Percentiles rank a stretch among this genome's conserved stretches.
Evolutionary conservation across 106 monocot genomes (phyloP).

Genomic region (Hemerocallis citrina): DNA sequence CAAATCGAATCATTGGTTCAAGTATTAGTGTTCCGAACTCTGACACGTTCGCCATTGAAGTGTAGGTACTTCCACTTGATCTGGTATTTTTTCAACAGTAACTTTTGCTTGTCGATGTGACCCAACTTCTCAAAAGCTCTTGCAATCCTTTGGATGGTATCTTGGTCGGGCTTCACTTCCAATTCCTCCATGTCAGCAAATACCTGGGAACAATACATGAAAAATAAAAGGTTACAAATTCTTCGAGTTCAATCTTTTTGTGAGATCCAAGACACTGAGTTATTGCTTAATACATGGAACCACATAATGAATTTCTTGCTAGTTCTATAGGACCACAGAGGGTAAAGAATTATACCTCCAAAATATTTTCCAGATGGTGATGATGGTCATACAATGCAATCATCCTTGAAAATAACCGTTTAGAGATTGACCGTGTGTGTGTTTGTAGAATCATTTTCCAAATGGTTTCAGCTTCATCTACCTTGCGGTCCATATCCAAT

Average conservation of each 20-base stretch:
- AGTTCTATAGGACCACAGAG: background rate
- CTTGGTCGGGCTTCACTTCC: slow-evolving; percentile 76
- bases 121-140: slow-evolving; percentile 57
- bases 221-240: background rate
- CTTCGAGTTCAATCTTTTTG: too few species aligned
- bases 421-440: slow-evolving; percentile 73
- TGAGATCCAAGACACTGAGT: too few species aligned
- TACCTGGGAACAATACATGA: slow-evolving; percentile 33
- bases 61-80: slow-evolving; percentile 82
- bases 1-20: background rate
- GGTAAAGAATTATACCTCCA: slow-evolving; percentile 2
- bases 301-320: background rate
- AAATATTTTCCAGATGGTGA: slow-evolving; percentile 2
- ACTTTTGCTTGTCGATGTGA: slow-evolving; percentile 46
- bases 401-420: slow-evolving; percentile 79
- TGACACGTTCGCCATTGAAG: slow-evolving; percentile 81
- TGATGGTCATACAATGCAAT: slow-evolving; percentile 41
- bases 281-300: too few species aligned
- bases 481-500: slow-evolving; percentile 58
- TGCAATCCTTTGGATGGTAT: slow-evolving; percentile 63
- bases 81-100: slow-evolving; percentile 48
- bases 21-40: slow-evolving; percentile 19
- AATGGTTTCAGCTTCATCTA: slow-evolving; percentile 75
- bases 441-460: slow-evolving; percentile 62
- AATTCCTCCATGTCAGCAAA: slow-evolving; percentile 97